Conservation (phyloP, 768 basidiomycete species). For the Mycena amicta region DNA sequence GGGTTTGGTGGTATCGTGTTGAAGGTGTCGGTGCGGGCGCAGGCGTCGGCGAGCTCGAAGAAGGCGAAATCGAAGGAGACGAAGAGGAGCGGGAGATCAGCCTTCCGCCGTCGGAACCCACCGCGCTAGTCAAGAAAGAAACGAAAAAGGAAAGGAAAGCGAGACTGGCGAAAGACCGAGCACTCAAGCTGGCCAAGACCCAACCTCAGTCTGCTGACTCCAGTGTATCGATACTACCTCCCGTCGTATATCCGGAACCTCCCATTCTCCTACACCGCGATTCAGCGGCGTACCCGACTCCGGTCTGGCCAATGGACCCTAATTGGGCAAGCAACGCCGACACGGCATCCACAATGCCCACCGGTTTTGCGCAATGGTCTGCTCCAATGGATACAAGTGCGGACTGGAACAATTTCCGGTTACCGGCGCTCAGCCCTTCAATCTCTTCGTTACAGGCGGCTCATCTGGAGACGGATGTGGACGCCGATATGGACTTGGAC, state of each 20-base stretch:
- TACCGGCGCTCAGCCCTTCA: background rate
- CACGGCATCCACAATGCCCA: background rate
- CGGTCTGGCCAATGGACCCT: slow-evolving; percentile 1
- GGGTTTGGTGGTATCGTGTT: slow-evolving; percentile 53
- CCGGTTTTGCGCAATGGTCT: background rate
- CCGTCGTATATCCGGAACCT: too few species aligned
- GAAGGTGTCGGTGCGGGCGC: slow-evolving; percentile 42
- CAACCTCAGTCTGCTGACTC: background rate
- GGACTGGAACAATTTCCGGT: background rate
- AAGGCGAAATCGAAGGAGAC: slow-evolving; percentile 52
- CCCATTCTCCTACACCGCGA: background rate
- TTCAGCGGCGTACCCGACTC: background rate
- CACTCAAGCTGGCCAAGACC: slow-evolving; percentile 19
- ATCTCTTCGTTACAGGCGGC: background rate
- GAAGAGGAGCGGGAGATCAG: slow-evolving; percentile 27
- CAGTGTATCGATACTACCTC: too few species aligned
- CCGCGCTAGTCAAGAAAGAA: slow-evolving; percentile 28
- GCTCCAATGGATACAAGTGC: background rate
- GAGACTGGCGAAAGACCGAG: slow-evolving; percentile 29
- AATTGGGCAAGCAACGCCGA: background rate
- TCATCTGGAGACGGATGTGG: background rate
- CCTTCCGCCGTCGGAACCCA: slow-evolving; percentile 4
- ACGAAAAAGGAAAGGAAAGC: slow-evolving; percentile 36
- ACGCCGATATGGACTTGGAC: slow-evolving; percentile 34
- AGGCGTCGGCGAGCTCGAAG: slow-evolving; percentile 49